Base-by-base conservation (phyloP, 768 basidiomycete genomes). In the Phanerodontia chrysosporium region DNA sequence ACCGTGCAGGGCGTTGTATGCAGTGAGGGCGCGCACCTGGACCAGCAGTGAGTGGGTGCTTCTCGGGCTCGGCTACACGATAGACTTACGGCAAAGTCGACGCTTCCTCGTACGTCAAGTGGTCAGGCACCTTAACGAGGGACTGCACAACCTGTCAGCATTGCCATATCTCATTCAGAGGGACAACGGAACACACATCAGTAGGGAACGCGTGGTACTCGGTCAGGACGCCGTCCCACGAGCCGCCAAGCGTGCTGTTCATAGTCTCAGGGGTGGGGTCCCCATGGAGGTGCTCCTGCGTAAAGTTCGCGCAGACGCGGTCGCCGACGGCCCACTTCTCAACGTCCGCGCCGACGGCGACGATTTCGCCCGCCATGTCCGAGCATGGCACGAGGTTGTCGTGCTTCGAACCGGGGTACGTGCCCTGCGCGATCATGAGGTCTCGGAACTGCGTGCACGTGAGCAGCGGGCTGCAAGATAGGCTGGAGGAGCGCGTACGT, bases 21-120 rank as follows among this genome's bases (percentile, higher is more conserved):
- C 83, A 0, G 85, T 88, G 55, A 87, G 61, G 5, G 77, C 85
- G 84, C 84, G 58, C 81, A 84, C 35, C 81, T 83, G 49, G 45
- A 7, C n/a, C n/a, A n/a, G n/a, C n/a, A n/a, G n/a, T n/a, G n/a
- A n/a, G n/a, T n/a, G n/a, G n/a, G n/a, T n/a, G n/a, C n/a, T n/a
- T n/a, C n/a, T n/a, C n/a, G n/a, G n/a, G n/a, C n/a, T n/a, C n/a
- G n/a, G n/a, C n/a, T n/a, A n/a, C n/a, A n/a, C n/a, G 25, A 16
- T 25, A n/a, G 9, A 68, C 78, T 29, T 65, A 86, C 76, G 84
- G 81, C 8, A 89, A 70, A 22, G 85, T 84, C 0, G 86, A 82
- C 0, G 79, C 87, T 64, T 89, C 82, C 60, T 83, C 81, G 60
- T 80, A 85, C 1, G 78, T 77, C 18, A 87, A 73, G 66, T 85